Evolutionary conservation across 1,284 basidiomycete species (phyloP).

Genomic region (Takashimella tepidaria): DNA sequence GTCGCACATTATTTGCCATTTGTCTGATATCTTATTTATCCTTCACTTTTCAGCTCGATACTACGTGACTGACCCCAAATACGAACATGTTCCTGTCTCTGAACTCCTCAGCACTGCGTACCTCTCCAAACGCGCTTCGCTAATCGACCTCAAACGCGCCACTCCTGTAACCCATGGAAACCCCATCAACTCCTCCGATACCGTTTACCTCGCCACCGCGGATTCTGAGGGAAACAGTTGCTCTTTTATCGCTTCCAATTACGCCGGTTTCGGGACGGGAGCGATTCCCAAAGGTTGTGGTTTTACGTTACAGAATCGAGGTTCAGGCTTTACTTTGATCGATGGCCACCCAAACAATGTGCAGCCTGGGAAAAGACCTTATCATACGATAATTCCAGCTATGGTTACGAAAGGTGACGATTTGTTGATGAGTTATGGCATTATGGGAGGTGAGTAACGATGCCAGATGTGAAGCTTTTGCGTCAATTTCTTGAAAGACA

Average conservation of each 20-base stretch:
- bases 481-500: not conserved
- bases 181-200: conserved; percentile 65
- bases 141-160: conserved; percentile 66
- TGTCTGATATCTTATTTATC: too few relatives aligned
- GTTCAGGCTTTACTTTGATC: conserved; percentile 71
- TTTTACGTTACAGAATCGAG: conserved; percentile 93
- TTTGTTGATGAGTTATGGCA: conserved; percentile 80
- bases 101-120: conserved; percentile 80
- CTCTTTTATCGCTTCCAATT: conserved; percentile 85
- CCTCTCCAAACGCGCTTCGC: conserved; percentile 67
- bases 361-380: conserved; percentile 78
- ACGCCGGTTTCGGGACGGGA: conserved; percentile 60
- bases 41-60: conserved; percentile 55
- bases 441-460: conserved; percentile 64
- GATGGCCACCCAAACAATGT: conserved; percentile 79
- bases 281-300: conserved; percentile 89
- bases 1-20: too few relatives aligned
- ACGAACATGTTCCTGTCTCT: conserved; percentile 66
- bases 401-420: conserved; percentile 71
- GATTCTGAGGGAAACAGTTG: conserved; percentile 91
- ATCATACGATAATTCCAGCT: conserved; percentile 93
- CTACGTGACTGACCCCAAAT: conserved; percentile 82
- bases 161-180: conserved; percentile 61
- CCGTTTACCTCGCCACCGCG: conserved; percentile 84
- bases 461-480: not conserved